These are phyloP conservation scores for Echites panduratus DNA, from an alignment of 257 asterid species.

Conservation along the genomic window DNA sequence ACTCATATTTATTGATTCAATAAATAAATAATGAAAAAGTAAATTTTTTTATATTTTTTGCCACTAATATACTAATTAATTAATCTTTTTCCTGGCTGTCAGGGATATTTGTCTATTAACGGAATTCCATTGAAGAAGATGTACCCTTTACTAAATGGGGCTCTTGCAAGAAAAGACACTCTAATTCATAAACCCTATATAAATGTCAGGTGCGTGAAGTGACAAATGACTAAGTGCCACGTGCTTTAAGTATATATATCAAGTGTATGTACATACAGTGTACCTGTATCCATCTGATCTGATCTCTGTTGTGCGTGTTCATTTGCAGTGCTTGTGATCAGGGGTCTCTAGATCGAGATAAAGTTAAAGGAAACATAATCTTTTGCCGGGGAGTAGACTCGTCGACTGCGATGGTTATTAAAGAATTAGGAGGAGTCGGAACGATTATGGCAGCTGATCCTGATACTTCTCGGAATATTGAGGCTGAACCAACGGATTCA, in stretches of 20 bases:
- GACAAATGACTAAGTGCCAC: too few species aligned
- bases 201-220: slow-evolving; percentile 46
- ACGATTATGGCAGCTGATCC: slow-evolving; percentile 26
- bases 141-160: slow-evolving; percentile 50
- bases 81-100: neutral
- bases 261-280: too few species aligned
- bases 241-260: too few species aligned
- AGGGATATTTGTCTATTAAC: slow-evolving; percentile 25
- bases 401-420: slow-evolving; percentile 7
- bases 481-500: slow-evolving; percentile 25
- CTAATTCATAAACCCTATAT: slow-evolving; percentile 9
- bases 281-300: too few species aligned
- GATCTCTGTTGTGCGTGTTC: too few species aligned
- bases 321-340: slow-evolving; percentile 30
- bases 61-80: too few species aligned
- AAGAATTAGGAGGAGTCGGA: slow-evolving; percentile 47
- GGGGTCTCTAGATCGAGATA: slow-evolving; percentile 23
- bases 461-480: neutral
- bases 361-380: slow-evolving; percentile 60
- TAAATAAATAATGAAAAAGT: too few species aligned
- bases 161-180: slow-evolving; percentile 23
- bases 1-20: too few species aligned
- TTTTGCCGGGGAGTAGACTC: slow-evolving; percentile 31
- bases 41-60: too few species aligned
- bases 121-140: slow-evolving; percentile 30